Evolutionary conservation across 2,329 filamentous ascomycete species (phyloP).

Genomic region (Epichloe typhina): DNA sequence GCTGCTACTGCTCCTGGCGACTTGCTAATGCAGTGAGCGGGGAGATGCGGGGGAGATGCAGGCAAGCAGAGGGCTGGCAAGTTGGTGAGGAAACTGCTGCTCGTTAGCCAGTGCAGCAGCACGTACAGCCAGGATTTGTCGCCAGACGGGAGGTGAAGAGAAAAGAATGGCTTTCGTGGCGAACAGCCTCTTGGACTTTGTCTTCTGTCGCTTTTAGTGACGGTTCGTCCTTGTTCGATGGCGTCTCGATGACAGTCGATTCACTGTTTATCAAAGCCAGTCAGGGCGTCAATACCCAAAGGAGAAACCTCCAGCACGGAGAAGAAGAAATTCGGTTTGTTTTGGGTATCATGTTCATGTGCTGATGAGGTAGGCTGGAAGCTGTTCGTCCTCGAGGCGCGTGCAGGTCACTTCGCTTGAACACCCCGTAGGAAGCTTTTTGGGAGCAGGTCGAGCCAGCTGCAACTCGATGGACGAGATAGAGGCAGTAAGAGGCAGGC

Average conservation of each 20-base stretch:
- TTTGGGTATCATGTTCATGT: constrained; percentile 27
- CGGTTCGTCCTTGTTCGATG: background rate
- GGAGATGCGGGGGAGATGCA: background rate
- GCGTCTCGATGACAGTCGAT: background rate
- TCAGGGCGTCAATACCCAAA: constrained; percentile 27
- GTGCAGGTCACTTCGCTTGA: background rate
- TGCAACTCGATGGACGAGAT: background rate
- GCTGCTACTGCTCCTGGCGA: background rate
- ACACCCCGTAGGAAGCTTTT: background rate
- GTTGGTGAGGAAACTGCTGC: background rate
- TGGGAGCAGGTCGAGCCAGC: background rate
- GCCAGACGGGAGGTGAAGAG: background rate
- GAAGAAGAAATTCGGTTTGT: constrained; percentile 23
- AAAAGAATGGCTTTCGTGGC: background rate
- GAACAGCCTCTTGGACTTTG: background rate
- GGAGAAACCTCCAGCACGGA: constrained; percentile 27
- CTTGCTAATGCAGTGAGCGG: background rate
- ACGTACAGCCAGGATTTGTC: background rate
- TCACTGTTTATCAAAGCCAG: constrained; percentile 7
- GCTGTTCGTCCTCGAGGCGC: constrained; percentile 3
- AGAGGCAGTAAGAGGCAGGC: background rate
- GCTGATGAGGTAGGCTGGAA: constrained; percentile 6
- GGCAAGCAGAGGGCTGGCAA: background rate
- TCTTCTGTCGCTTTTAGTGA: background rate
- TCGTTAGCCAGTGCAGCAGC: background rate